Percentiles rank a stretch among this genome's conserved stretches.
Conservation (phyloP, 345 rosid species). For the Sisymbrium irio region DNA sequence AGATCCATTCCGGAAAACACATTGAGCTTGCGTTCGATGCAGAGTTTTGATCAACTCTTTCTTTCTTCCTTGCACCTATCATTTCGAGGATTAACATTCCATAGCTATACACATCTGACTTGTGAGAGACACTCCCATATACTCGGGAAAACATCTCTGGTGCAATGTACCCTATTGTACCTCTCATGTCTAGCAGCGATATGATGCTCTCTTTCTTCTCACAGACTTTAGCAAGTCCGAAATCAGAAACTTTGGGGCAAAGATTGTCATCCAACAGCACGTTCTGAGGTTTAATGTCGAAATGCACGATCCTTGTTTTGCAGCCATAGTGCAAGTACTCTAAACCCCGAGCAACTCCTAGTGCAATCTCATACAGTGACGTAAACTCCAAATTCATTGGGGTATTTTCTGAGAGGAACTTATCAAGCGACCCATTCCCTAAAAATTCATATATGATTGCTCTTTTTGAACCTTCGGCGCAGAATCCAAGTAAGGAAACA, state of each 20-base stretch:
- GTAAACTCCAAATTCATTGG: not conserved
- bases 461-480: slow-evolving; percentile 33
- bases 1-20: slow-evolving; percentile 38
- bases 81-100: slow-evolving; percentile 52
- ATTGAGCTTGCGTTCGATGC: slow-evolving; percentile 25
- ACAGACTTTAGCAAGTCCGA: slow-evolving; percentile 50
- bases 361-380: slow-evolving; percentile 12
- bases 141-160: slow-evolving; percentile 36
- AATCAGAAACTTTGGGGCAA: slow-evolving; percentile 44
- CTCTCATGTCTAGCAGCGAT: slow-evolving; percentile 38
- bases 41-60: not conserved
- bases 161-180: slow-evolving; percentile 49
- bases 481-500: slow-evolving; percentile 42
- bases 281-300: slow-evolving; percentile 50
- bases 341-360: slow-evolving; percentile 45
- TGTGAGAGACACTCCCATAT: slow-evolving; percentile 38
- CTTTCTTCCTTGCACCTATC: slow-evolving; percentile 34
- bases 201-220: slow-evolving; percentile 33
- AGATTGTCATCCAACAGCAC: slow-evolving; percentile 38
- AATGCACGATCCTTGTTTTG: slow-evolving; percentile 45
- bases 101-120: slow-evolving; percentile 49
- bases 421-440: slow-evolving; percentile 44
- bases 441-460: slow-evolving; percentile 39
- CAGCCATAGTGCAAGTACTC: slow-evolving; percentile 54
- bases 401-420: not conserved